These are phyloP conservation scores for Turritis glabra DNA, from an alignment of 345 rosid genomes.

Conservation along the genomic window DNA sequence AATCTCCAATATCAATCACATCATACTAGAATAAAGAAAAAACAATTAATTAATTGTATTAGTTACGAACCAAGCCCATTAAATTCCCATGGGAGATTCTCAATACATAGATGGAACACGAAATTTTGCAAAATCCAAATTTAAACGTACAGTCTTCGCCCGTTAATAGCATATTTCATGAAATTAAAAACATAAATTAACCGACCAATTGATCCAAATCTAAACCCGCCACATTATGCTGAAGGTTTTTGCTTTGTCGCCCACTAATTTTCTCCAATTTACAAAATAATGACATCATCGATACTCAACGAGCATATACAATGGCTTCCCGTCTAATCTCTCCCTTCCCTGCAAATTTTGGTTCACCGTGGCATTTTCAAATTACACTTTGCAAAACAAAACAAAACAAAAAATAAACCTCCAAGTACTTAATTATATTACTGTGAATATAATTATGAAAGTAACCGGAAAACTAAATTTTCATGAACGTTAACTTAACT, in stretches of 20 bases:
- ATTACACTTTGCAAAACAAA: background rate
- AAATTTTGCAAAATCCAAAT: background rate
- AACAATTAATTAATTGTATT: background rate
- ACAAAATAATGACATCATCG: slow-evolving; percentile 35
- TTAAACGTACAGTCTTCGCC: background rate
- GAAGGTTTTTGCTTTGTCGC: background rate
- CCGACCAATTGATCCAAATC: background rate
- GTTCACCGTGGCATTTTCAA: background rate
- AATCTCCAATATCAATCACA: too few species aligned
- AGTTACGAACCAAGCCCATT: background rate
- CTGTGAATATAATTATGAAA: background rate
- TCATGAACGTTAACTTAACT: slow-evolving; percentile 46
- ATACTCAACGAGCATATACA: slow-evolving; percentile 66
- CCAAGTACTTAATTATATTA: background rate
- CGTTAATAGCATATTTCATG: background rate
- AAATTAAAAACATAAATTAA: background rate
- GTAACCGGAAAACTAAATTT: background rate
- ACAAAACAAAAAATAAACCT: background rate
- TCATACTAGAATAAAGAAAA: background rate
- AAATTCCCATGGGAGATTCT: background rate
- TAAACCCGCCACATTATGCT: background rate
- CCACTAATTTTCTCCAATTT: background rate
- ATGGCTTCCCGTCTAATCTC: slow-evolving; percentile 57
- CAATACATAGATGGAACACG: background rate
- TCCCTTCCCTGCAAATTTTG: slow-evolving; percentile 57